A percentile compares a stretch with the other conserved stretches of the same genome.
These are phyloP conservation scores for Calocybe cyanea DNA, from an alignment of 768 basidiomycete species.

Conservation along the genomic window DNA sequence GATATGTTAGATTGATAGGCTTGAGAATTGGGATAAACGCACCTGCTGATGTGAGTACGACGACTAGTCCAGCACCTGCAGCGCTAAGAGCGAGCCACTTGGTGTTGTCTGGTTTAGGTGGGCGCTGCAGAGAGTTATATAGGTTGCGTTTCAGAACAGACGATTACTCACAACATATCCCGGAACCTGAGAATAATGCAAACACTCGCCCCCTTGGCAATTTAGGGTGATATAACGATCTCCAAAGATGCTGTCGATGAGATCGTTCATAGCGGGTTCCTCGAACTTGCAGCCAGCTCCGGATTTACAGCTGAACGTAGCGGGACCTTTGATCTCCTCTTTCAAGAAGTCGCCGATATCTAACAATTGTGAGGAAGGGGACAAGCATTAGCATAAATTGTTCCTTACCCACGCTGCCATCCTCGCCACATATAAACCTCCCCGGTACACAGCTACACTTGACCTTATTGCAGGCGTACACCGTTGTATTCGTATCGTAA, in stretches of 20 bases:
- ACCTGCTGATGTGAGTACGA: conserved; percentile 67
- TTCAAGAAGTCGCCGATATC: conserved; percentile 93
- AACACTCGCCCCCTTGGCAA: conserved; percentile 89
- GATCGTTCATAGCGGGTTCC: conserved; percentile 94
- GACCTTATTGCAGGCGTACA: conserved; percentile 79
- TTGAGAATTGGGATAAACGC: conserved; percentile 8
- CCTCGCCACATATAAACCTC: conserved; percentile 92
- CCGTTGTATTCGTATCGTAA: conserved; percentile 67
- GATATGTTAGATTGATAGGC: conserved; percentile 1
- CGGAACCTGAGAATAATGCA: conserved; percentile 92
- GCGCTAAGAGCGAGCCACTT: conserved; percentile 82
- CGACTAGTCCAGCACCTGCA: conserved; percentile 70
- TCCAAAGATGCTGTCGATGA: conserved; percentile 92
- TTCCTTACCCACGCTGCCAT: conserved; percentile 82
- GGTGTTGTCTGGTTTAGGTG: conserved; percentile 80
- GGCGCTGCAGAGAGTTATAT: conserved; percentile 40
- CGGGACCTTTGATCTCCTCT: conserved; percentile 90
- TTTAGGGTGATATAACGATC: conserved; percentile 85
- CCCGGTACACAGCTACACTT: conserved; percentile 92
- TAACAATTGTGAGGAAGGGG: conserved; percentile 20
- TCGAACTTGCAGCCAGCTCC: conserved; percentile 83
- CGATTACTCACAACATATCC: conserved; percentile 67
- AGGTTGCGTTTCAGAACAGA: background rate
- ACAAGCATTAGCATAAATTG: background rate
- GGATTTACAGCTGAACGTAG: conserved; percentile 71